Evolutionary conservation across 495 filamentous ascomycete species (phyloP).

Genomic region (Penicillium longicatenatum): DNA sequence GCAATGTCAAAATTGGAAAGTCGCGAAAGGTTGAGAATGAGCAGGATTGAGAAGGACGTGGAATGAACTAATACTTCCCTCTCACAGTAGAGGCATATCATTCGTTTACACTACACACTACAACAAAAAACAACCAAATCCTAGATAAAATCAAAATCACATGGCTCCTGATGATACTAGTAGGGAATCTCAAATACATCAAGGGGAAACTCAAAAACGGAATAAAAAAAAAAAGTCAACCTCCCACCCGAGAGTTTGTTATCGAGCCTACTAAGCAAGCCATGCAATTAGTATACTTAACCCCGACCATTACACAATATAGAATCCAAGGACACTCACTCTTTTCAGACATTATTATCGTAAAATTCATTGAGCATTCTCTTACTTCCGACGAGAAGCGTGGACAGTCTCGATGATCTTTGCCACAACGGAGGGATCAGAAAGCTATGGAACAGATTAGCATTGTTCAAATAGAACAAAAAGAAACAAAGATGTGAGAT

Average conservation of each 20-base stretch:
- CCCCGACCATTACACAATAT: neutral
- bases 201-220: slow-evolving; percentile 9
- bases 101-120: neutral
- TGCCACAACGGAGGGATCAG: slow-evolving; percentile 84
- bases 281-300: neutral
- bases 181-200: slow-evolving; percentile 34
- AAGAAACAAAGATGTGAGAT: neutral
- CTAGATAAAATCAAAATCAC: slow-evolving; percentile 21
- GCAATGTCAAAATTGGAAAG: neutral
- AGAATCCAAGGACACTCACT: slow-evolving; percentile 8
- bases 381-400: slow-evolving; percentile 54
- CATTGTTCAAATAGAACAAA: slow-evolving; percentile 8
- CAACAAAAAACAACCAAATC: neutral
- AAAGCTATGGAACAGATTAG: slow-evolving; percentile 64
- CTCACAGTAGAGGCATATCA: neutral
- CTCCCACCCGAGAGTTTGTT: slow-evolving; percentile 3
- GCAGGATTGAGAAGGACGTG: neutral
- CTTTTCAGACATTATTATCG: slow-evolving; percentile 28
- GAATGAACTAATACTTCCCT: neutral
- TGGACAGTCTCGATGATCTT: slow-evolving; percentile 86
- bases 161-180: slow-evolving; percentile 17
- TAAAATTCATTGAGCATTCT: slow-evolving; percentile 15
- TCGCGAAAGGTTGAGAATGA: neutral
- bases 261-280: neutral
- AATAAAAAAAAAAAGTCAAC: slow-evolving; percentile 14